Conservation (phyloP, 192 early-diverging fungal genomes). For the Coemansia sp. region DNA sequence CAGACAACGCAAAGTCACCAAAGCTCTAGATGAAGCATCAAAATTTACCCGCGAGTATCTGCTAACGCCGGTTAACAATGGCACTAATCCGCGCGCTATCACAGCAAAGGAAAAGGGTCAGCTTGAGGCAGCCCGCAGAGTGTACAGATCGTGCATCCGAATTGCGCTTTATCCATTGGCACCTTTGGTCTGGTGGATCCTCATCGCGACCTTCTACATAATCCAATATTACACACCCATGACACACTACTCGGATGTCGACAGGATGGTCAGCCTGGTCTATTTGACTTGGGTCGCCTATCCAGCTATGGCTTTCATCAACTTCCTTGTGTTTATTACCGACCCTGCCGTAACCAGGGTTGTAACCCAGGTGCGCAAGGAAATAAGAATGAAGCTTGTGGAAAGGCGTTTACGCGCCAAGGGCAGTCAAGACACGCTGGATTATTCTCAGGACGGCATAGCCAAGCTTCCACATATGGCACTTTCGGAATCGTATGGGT, state of each 20-base stretch:
- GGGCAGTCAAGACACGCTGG: slow-evolving; percentile 1
- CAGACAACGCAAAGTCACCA: slow-evolving; percentile 23
- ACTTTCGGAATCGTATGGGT: slow-evolving; percentile 11
- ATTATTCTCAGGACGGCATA: background rate
- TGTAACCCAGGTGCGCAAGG: slow-evolving; percentile 14
- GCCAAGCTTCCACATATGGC: slow-evolving; percentile 10
- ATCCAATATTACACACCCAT: slow-evolving; percentile 25
- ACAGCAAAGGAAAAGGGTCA: slow-evolving; percentile 21
- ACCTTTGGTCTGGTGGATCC: slow-evolving; percentile 24
- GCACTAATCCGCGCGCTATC: background rate
- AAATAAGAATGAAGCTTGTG: background rate
- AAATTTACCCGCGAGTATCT: slow-evolving; percentile 8
- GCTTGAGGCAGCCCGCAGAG: slow-evolving; percentile 27
- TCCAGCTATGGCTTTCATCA: slow-evolving; percentile 9
- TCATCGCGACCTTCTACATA: slow-evolving; percentile 14
- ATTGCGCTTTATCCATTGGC: slow-evolving; percentile 41
- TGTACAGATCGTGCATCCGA: slow-evolving; percentile 39
- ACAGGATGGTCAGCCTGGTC: slow-evolving; percentile 1
- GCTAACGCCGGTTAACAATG: background rate
- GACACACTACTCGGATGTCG: slow-evolving; percentile 20
- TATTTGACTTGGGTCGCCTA: slow-evolving; percentile 19
- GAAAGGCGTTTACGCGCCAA: background rate
- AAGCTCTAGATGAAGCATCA: slow-evolving; percentile 12
- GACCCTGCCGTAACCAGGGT: slow-evolving; percentile 29
- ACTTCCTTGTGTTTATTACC: slow-evolving; percentile 39